Percentiles rank a stretch among this genome's conserved stretches.
Evolutionary conservation across 768 basidiomycete genomes (phyloP).

Genomic region (Amanita exitialis): DNA sequence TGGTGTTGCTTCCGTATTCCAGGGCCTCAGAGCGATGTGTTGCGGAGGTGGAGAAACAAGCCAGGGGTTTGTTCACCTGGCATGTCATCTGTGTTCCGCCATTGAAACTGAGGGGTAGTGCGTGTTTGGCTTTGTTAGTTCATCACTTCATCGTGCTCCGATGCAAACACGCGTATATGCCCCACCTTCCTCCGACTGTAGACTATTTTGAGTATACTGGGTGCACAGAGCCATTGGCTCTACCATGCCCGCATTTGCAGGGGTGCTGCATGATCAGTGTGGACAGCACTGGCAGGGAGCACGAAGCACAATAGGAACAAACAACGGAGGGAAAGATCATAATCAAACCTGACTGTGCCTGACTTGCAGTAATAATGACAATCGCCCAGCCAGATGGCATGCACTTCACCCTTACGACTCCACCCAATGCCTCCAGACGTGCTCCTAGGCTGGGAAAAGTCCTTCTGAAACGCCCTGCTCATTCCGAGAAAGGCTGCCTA

Average conservation of each 20-base stretch:
- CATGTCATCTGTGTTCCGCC: constrained; percentile 1
- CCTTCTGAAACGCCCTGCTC: constrained; percentile 13
- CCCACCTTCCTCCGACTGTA: background rate
- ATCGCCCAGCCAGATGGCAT: background rate
- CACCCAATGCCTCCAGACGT: constrained; percentile 12
- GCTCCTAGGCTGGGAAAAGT: constrained; percentile 27
- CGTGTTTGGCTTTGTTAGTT: constrained; percentile 1
- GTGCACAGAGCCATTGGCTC: background rate
- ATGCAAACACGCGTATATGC: background rate
- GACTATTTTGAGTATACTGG: too few relatives aligned
- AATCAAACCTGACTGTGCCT: background rate
- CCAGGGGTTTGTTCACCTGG: background rate
- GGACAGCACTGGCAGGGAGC: background rate
- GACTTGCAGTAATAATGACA: background rate
- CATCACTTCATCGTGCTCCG: background rate
- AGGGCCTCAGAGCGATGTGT: background rate
- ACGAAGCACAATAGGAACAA: background rate
- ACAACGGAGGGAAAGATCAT: background rate
- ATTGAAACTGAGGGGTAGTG: background rate
- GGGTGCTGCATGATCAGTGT: too few relatives aligned
- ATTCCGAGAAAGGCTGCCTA: constrained; percentile 15
- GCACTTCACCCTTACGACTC: constrained; percentile 10
- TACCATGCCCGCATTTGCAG: background rate
- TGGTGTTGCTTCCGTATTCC: background rate
- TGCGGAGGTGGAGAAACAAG: background rate